A percentile compares a stretch with the other conserved stretches of the same genome.
Evolutionary conservation across 2,329 filamentous ascomycete genomes (phyloP).

Genomic region (Aspergillus sp.): DNA sequence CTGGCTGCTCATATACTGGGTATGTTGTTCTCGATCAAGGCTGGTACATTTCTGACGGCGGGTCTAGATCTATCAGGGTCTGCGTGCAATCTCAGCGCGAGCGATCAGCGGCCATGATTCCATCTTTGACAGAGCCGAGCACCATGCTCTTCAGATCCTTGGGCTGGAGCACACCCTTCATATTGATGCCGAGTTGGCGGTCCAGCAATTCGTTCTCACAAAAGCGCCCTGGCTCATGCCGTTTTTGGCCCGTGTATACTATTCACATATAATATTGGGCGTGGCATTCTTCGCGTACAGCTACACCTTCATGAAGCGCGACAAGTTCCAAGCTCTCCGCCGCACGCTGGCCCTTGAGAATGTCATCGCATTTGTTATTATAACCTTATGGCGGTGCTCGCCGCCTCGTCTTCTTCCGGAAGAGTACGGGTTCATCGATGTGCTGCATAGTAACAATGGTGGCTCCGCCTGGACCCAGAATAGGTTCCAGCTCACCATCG

Average conservation of each 20-base stretch:
- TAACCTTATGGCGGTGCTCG: slow-evolving; percentile 50
- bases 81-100: slow-evolving; percentile 45
- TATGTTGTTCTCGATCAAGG: slow-evolving; percentile 9
- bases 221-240: slow-evolving; percentile 39
- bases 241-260: slow-evolving; percentile 46
- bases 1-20: slow-evolving; percentile 35
- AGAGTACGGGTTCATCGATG: slow-evolving; percentile 46
- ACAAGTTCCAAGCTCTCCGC: slow-evolving; percentile 44
- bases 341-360: slow-evolving; percentile 53
- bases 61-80: slow-evolving; percentile 43
- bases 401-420: slow-evolving; percentile 51
- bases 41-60: neutral
- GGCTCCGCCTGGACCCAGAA: slow-evolving; percentile 46
- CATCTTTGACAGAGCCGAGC: slow-evolving; percentile 39
- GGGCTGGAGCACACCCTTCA: slow-evolving; percentile 38
- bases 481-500: slow-evolving; percentile 49
- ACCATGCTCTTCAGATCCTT: slow-evolving; percentile 46
- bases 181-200: slow-evolving; percentile 41
- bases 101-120: slow-evolving; percentile 41
- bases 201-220: slow-evolving; percentile 44
- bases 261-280: slow-evolving; percentile 49
- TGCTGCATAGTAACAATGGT: slow-evolving; percentile 37
- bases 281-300: slow-evolving; percentile 50
- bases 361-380: slow-evolving; percentile 49
- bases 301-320: slow-evolving; percentile 46